Evolutionary conservation across 2,329 filamentous ascomycete genomes (phyloP).

Genomic region (Simplicillium sp.): DNA sequence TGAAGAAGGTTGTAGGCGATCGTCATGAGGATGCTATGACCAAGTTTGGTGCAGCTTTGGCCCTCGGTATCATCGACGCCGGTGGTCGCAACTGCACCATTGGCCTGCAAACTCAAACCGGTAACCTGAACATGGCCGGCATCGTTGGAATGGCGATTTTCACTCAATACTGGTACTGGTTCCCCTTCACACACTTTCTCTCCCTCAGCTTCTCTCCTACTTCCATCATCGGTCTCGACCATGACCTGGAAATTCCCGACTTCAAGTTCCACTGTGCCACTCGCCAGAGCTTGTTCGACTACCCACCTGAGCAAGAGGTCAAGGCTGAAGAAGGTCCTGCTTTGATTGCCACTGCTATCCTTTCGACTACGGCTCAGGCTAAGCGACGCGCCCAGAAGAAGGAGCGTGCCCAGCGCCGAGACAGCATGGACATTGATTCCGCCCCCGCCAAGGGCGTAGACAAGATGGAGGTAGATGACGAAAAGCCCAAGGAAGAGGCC

Average conservation of each 20-base stretch:
- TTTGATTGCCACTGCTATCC: constrained; percentile 86
- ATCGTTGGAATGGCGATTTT: constrained; percentile 98
- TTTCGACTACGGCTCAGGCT: constrained; percentile 94
- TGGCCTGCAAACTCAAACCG: constrained; percentile 92
- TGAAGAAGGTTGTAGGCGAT: constrained; percentile 89
- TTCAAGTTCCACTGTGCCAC: constrained; percentile 97
- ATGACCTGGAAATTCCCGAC: constrained; percentile 83
- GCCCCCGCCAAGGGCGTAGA: constrained; percentile 55
- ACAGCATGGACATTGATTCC: constrained; percentile 92
- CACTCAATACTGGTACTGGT: constrained; percentile 99
- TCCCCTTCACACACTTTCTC: constrained; percentile 95
- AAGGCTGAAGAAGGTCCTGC: constrained; percentile 91
- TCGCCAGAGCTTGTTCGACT: constrained; percentile 91
- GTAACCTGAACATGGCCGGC: constrained; percentile 96
- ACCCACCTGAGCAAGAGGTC: constrained; percentile 91
- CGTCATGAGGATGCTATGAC: constrained; percentile 99
- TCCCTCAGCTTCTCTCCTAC: constrained; percentile 96
- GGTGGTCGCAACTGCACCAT: constrained; percentile 98
- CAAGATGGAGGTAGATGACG: constrained; percentile 81
- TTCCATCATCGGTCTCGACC: constrained; percentile 87
- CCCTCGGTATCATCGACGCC: constrained; percentile 93
- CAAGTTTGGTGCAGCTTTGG: constrained; percentile 92
- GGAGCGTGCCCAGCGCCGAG: constrained; percentile 77
- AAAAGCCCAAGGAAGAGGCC: constrained; percentile 43
- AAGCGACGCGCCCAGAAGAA: constrained; percentile 92